Evolutionary conservation across 1,284 basidiomycete species (phyloP).

Genomic region (Polyporus tsugae): DNA sequence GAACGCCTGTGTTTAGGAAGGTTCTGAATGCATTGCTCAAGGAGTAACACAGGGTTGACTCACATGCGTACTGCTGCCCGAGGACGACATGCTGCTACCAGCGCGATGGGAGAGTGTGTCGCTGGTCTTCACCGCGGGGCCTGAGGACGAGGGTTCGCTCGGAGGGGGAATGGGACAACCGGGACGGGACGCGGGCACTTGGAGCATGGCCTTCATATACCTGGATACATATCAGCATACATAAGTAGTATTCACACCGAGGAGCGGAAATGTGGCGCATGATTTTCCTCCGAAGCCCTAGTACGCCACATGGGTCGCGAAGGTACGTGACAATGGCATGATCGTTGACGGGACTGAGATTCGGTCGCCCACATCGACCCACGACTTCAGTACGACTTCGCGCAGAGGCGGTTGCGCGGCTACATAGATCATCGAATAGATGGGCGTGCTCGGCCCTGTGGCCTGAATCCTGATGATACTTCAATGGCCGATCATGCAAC

Average conservation of each 20-base stretch:
- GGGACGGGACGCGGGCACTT: neutral
- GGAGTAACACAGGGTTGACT: neutral
- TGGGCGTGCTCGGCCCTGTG: neutral
- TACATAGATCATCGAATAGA: neutral
- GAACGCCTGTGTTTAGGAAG: constrained; percentile 20
- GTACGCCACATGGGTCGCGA: constrained; percentile 16
- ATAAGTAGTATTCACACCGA: neutral
- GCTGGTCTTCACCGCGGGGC: constrained; percentile 7
- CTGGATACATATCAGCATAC: constrained; percentile 17
- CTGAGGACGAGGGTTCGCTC: neutral
- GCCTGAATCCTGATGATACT: neutral
- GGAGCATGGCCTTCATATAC: constrained; percentile 23
- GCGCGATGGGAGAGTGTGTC: constrained; percentile 9
- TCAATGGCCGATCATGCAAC: constrained; percentile 27
- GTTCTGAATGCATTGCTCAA: constrained; percentile 3
- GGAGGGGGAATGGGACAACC: constrained; percentile 1
- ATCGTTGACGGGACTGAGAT: constrained; percentile 22
- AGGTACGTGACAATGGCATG: constrained; percentile 11
- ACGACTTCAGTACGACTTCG: constrained; percentile 20
- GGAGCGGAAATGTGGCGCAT: constrained; percentile 3
- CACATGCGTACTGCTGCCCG: constrained; percentile 25
- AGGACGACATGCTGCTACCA: constrained; percentile 19
- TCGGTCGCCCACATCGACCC: constrained; percentile 12
- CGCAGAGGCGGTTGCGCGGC: constrained; percentile 25
- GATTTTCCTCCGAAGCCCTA: constrained; percentile 7